phyloP scores from a whole-genome alignment of 2,329 filamentous ascomycete species.

The Thermomyces lanuginosus region DNA sequence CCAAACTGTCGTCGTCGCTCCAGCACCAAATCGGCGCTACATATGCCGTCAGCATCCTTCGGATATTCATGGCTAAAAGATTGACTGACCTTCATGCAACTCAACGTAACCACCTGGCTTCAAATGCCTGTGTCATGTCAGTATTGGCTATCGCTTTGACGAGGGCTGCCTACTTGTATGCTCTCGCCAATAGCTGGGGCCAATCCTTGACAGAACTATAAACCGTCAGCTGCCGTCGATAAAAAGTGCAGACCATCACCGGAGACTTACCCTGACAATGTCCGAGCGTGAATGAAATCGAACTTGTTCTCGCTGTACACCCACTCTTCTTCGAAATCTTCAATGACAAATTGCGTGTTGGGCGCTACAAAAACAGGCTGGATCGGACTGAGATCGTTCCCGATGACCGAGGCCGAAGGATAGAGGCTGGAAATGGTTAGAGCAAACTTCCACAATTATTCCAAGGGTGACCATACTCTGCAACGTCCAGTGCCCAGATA shows the following conservation, averaged over 20 bases:
- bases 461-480: constrained; percentile 2
- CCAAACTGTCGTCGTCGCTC: constrained; percentile 9
- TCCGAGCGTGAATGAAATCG: constrained; percentile 10
- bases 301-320: constrained; percentile 7
- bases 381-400: constrained; percentile 4
- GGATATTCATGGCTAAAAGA: too few species aligned
- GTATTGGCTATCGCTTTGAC: not conserved
- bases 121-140: constrained; percentile 5
- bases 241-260: too few species aligned
- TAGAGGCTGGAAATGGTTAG: constrained; percentile 2
- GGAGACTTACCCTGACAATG: constrained; percentile 5
- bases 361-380: constrained; percentile 5
- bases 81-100: constrained; percentile 3
- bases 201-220: constrained; percentile 7
- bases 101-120: constrained; percentile 11
- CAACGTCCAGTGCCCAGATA: constrained; percentile 4
- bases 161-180: constrained; percentile 5
- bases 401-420: constrained; percentile 4
- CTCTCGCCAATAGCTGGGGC: constrained; percentile 4
- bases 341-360: constrained; percentile 11
- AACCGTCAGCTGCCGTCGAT: not conserved
- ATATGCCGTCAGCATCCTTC: too few species aligned
- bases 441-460: not conserved
- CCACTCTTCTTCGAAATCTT: constrained; percentile 10
- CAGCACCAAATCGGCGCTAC: constrained; percentile 7